Evolutionary conservation across 352 stramenopile genomes (phyloP).

Genomic region (Blastocystis sp.): DNA sequence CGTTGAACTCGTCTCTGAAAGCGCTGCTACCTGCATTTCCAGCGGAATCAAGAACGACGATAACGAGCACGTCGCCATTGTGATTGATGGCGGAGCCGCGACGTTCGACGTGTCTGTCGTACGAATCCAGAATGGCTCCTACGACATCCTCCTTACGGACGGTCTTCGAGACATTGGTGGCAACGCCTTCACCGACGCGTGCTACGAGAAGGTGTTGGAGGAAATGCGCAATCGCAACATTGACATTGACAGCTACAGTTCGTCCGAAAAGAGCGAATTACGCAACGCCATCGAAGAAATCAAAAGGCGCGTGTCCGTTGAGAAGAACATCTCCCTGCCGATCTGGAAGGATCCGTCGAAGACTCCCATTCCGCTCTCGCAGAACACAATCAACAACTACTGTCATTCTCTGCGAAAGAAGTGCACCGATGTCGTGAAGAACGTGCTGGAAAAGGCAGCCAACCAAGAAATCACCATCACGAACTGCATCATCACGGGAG

Average conservation of each 20-base stretch:
- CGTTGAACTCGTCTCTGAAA: background rate
- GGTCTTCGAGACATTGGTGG: constrained; percentile 98
- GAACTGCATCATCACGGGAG: background rate
- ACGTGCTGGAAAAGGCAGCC: background rate
- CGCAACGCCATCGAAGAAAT: background rate
- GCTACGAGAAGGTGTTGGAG: background rate
- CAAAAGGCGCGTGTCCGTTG: background rate
- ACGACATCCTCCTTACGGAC: constrained; percentile 87
- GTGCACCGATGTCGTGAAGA: background rate
- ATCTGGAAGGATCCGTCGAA: background rate
- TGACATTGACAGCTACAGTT: background rate
- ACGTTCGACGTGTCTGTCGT: constrained; percentile 87
- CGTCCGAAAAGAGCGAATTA: background rate
- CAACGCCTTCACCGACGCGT: constrained; percentile 89
- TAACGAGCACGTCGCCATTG: constrained; percentile 80
- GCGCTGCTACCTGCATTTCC: constrained; percentile 31
- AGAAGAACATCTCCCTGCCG: background rate
- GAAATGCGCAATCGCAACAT: background rate
- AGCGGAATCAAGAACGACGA: constrained; percentile 79
- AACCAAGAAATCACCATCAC: background rate
- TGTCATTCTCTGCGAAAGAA: background rate
- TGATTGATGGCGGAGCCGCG: constrained; percentile 86
- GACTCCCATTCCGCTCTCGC: background rate
- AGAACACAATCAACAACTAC: background rate
- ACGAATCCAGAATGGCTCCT: background rate